A percentile compares a stretch with the other conserved stretches of the same genome.
These are phyloP conservation scores for Fusarium sp. DNA, from an alignment of 2,329 filamentous ascomycete species.

Conservation along the genomic window DNA sequence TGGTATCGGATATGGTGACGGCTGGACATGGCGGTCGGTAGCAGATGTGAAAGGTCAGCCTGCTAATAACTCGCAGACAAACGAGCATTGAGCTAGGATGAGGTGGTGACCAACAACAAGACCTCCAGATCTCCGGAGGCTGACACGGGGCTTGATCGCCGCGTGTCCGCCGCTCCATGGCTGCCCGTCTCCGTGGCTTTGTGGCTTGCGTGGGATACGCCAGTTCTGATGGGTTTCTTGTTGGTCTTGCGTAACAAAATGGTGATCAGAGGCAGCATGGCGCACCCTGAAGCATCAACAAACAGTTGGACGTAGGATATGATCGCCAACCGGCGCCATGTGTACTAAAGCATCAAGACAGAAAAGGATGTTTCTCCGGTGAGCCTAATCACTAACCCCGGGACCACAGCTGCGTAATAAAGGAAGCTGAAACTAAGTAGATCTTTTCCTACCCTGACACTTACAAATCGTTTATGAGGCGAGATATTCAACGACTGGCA, in stretches of 20 bases:
- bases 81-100: constrained; percentile 11
- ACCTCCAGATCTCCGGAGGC: constrained; percentile 29
- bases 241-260: constrained; percentile 7
- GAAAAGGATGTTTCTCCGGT: constrained; percentile 36
- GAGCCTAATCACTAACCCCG: constrained; percentile 8
- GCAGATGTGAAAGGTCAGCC: constrained; percentile 7
- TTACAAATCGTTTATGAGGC: constrained; percentile 3
- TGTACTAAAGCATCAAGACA: constrained; percentile 14
- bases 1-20: constrained; percentile 10
- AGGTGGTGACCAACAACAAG: constrained; percentile 10
- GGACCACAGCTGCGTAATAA: constrained; percentile 2
- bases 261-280: constrained; percentile 8
- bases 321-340: constrained; percentile 9
- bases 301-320: constrained; percentile 9
- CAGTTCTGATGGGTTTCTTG: constrained; percentile 12
- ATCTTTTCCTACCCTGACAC: constrained; percentile 25
- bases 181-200: constrained; percentile 5
- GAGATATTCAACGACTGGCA: neutral
- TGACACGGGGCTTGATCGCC: constrained; percentile 31
- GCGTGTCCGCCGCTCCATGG: constrained; percentile 26
- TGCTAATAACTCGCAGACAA: constrained; percentile 5
- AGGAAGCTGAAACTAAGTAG: constrained; percentile 19
- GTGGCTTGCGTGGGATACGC: constrained; percentile 17
- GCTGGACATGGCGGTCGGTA: constrained; percentile 21
- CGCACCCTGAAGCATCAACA: constrained; percentile 29